Evolutionary conservation across 306 rosid genomes (phyloP), one percentile per base, ranked within the genome.

Genomic region (Mucuna pruriens): DNA sequence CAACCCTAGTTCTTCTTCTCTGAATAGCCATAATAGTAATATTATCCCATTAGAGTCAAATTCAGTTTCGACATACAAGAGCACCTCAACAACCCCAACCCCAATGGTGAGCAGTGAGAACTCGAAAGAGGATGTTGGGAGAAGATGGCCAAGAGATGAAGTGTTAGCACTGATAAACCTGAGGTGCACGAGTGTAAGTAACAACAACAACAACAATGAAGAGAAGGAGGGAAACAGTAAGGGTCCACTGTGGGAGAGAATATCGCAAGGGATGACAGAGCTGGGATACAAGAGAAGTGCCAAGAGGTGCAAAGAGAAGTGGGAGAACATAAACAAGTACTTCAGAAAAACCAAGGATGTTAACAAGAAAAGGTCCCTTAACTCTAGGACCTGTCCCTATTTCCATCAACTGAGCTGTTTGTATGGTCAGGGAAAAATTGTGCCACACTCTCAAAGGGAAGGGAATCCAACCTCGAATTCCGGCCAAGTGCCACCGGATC

Each of bases 301-400:
- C 16, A 94, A 94, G 87, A 90, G 97, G 65, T 94, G 98, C 78
- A 94, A 94, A 49, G 98, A 94, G 73, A 94, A 94, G 46, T 94
- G 97, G 98, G 98, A 94, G 83, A 94, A 94, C 83, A 92, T 94
- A 48, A 94, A 92, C 73, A 94, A 94, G 83, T 94, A 94, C 86
- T 92, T 91, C 51, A 92, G 97, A 38, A 94, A 94, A 77, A 94
- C 98, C 2, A 94, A 90, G 67, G 87, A 92, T 73, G 83, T 69
- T 12, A 85, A 84, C 60, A 94, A 87, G 88, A 94, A 91, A 78
- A 92, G 98, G 89, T 87, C 97, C 1, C 25, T 89, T 42, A 93
- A 92, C 15, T 92, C 97, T 4, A 91, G 97, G 83, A 94, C 98
- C 3, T 94, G 98, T 76, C 98, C 98, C 26, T 94, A 94, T 84